These are phyloP conservation scores for Nannizziopsis arthrosporioides DNA, from an alignment of 2,329 filamentous ascomycete species.

Conservation along the genomic window DNA sequence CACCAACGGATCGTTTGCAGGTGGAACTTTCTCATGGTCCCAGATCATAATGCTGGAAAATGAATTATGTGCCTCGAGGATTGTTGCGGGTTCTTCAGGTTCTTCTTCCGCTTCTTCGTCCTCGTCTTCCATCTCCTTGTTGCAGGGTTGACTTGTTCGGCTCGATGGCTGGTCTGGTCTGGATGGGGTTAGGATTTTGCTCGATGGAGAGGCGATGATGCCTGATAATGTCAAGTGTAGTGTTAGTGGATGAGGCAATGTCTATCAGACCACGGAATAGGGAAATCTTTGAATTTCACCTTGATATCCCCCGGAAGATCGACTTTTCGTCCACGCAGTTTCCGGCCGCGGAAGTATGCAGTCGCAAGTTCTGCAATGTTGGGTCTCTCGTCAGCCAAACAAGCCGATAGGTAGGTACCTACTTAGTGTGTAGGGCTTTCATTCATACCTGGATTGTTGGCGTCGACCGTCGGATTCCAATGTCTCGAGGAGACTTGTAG, in stretches of 20 bases:
- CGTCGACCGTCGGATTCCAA: constrained; percentile 51
- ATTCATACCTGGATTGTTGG: constrained; percentile 27
- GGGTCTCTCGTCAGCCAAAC: not conserved
- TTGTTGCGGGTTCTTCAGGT: constrained; percentile 42
- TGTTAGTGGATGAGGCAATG: not conserved
- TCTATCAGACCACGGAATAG: not conserved
- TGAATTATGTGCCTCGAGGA: constrained; percentile 49
- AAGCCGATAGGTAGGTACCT: too few species aligned
- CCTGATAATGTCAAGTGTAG: constrained; percentile 32
- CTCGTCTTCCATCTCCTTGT: constrained; percentile 22
- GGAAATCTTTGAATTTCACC: constrained; percentile 27
- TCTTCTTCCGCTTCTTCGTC: constrained; percentile 39
- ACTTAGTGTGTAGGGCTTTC: too few species aligned
- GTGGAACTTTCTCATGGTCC: constrained; percentile 61
- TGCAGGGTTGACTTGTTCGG: not conserved
- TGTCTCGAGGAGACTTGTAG: constrained; percentile 53
- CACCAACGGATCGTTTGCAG: constrained; percentile 57
- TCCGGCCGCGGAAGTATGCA: constrained; percentile 68
- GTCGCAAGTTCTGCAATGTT: constrained; percentile 28
- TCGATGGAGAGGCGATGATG: constrained; percentile 44
- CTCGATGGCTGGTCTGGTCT: not conserved
- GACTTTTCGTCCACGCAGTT: constrained; percentile 56
- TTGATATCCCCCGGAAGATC: constrained; percentile 58
- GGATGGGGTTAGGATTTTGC: constrained; percentile 22
- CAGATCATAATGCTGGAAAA: constrained; percentile 75